phyloP scores from a whole-genome alignment of 1,284 basidiomycete species.

The Fomitopsis betulina region DNA sequence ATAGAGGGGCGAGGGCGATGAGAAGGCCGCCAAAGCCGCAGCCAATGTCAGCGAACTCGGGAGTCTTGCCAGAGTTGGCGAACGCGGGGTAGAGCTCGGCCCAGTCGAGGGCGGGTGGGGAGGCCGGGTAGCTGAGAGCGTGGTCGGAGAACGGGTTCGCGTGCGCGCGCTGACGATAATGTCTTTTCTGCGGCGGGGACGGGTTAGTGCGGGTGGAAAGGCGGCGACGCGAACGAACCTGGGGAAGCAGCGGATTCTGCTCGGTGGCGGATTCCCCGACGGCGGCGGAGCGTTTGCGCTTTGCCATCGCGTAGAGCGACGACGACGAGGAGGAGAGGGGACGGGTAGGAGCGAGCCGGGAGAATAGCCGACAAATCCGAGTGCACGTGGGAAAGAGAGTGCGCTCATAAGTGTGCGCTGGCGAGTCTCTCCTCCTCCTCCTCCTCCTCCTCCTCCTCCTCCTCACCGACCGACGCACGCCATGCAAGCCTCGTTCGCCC shows the following conservation, averaged over 20 bases:
- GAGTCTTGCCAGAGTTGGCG: slow-evolving; percentile 51
- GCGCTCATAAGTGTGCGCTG: slow-evolving; percentile 19
- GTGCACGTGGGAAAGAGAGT: slow-evolving; percentile 12
- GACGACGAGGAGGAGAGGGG: slow-evolving; percentile 4
- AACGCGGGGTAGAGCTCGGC: slow-evolving; percentile 79
- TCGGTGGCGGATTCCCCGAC: slow-evolving; percentile 1
- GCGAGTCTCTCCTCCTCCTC: slow-evolving; percentile 8
- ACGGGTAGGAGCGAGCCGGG: too few species aligned
- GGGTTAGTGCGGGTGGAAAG: slow-evolving; percentile 3
- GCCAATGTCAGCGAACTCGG: slow-evolving; percentile 96
- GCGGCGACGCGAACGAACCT: slow-evolving; percentile 21
- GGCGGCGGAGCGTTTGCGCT: slow-evolving; percentile 37
- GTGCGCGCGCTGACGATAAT: slow-evolving; percentile 96
- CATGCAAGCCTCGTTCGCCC: slow-evolving; percentile 33
- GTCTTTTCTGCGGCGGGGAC: slow-evolving; percentile 69
- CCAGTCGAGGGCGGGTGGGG: slow-evolving; percentile 84
- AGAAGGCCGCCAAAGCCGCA: slow-evolving; percentile 97
- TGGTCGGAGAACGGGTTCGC: slow-evolving; percentile 99
- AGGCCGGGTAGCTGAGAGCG: slow-evolving; percentile 83
- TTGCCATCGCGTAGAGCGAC: slow-evolving; percentile 34
- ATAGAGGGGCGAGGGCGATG: slow-evolving; percentile 86
- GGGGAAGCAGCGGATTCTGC: slow-evolving; percentile 28
- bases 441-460: not conserved
- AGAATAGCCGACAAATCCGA: slow-evolving; percentile 6
- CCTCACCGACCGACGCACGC: slow-evolving; percentile 5